These are phyloP conservation scores for Metschnikowia noctiluminum DNA, from an alignment of 805 yeast genomes.

Conservation along the genomic window DNA sequence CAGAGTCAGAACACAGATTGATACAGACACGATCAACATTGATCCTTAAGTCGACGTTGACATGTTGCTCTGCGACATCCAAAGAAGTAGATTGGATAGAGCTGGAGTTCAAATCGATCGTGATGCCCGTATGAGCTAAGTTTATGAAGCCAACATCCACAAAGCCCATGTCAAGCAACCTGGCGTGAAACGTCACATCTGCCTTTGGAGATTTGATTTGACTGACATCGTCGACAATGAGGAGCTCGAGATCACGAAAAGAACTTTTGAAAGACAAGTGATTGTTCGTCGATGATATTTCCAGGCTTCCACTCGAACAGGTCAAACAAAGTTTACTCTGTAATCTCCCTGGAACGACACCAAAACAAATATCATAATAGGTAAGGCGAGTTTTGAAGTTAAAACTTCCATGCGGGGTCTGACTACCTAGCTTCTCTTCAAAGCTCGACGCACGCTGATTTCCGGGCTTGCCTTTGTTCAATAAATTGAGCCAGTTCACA, in stretches of 20 bases:
- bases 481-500: slow-evolving; percentile 49
- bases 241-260: slow-evolving; percentile 46
- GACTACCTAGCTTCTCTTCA: too few relatives aligned
- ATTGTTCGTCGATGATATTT: slow-evolving; percentile 34
- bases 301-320: slow-evolving; percentile 53
- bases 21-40: slow-evolving; percentile 47
- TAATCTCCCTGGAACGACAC: slow-evolving; percentile 61
- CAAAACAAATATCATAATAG: slow-evolving; percentile 54
- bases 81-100: neutral
- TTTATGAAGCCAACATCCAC: slow-evolving; percentile 48
- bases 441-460: neutral
- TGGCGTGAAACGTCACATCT: neutral
- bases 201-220: neutral
- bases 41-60: slow-evolving; percentile 43
- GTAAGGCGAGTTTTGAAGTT: slow-evolving; percentile 30
- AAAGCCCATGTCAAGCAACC: slow-evolving; percentile 47
- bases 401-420: neutral
- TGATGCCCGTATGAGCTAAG: slow-evolving; percentile 34
- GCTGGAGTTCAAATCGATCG: slow-evolving; percentile 22
- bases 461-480: slow-evolving; percentile 1
- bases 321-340: slow-evolving; percentile 50
- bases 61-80: slow-evolving; percentile 9
- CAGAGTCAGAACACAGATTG: slow-evolving; percentile 80
- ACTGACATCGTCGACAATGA: slow-evolving; percentile 61
- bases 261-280: slow-evolving; percentile 41